Percentiles rank a stretch among this genome's conserved stretches.
Conservation (phyloP, 805 yeast species). For the Starmerella tilneyi region DNA sequence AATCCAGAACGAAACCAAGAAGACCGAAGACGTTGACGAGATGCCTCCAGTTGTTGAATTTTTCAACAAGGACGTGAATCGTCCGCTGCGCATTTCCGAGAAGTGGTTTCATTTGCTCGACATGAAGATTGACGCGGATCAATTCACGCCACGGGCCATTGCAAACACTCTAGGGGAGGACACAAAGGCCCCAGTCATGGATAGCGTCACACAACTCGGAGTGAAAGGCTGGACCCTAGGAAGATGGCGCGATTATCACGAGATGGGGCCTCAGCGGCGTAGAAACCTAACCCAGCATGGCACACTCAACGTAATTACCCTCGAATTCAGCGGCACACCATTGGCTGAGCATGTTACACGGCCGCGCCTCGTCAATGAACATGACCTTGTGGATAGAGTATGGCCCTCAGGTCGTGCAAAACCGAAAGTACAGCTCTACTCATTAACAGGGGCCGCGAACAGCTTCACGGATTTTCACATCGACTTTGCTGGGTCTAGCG, state of each 20-base stretch:
- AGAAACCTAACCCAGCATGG: conserved; percentile 35
- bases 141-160: conserved; percentile 47
- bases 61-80: neutral
- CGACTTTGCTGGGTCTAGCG: conserved; percentile 89
- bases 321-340: conserved; percentile 58
- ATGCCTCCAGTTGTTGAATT: neutral
- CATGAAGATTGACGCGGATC: conserved; percentile 42
- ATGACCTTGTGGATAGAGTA: conserved; percentile 59
- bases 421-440: conserved; percentile 50
- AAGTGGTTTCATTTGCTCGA: conserved; percentile 34
- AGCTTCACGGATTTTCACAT: conserved; percentile 85
- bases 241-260: conserved; percentile 66
- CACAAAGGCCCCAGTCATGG: conserved; percentile 70
- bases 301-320: conserved; percentile 67
- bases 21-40: conserved; percentile 28
- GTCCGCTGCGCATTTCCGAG: conserved; percentile 40
- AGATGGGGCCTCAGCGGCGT: conserved; percentile 36
- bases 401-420: conserved; percentile 39
- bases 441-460: conserved; percentile 72
- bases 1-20: conserved; percentile 30
- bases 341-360: conserved; percentile 45
- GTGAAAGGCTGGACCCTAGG: conserved; percentile 55
- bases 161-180: conserved; percentile 54
- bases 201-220: conserved; percentile 65
- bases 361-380: conserved; percentile 52